Evolutionary conservation across 2,329 filamentous ascomycete genomes (phyloP), one percentile per base, ranked within the genome.

Genomic region (Aphanoascus verrucosus): DNA sequence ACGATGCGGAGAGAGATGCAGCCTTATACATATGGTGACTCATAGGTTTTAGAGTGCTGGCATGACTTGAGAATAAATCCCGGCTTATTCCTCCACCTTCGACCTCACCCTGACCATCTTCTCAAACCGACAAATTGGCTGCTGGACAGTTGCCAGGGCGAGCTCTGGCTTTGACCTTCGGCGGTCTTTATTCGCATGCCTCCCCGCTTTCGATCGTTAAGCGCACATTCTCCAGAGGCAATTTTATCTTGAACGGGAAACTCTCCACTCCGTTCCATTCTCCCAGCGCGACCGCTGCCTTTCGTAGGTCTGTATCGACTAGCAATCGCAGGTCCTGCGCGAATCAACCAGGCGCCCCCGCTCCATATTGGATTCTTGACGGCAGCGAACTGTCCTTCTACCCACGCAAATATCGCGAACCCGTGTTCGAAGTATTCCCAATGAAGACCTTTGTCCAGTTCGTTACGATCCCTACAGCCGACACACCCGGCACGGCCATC

Each of bases 391-490:
- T 53, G 23, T 42, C 43, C 8, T 23, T 49, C 9, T 49, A 53
- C 32, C 51, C 51, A 5, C 15, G 35, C 8, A 41, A 8, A 23
- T 4, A 28, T 28, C 44, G 20, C 14, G 35, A 41, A 35, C 32
- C 15, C 15, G 35, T 38, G 1, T 38, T 32, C 43, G 50, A 49
- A 23, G 38, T 42, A 12, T 17, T 34, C 8, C 54, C 49, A 52
- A 95, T 95, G 90, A 77, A 83, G 61, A 84, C 78, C 65, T 81
- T 75, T 62, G 75, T 90, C 54, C 84, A 94, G 67, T 72, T 97
- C 62, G 68, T 91, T 57, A 85, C 84, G 15, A 86, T 85, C 55
- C 91, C 91, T 12, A 93, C 91, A 60, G 85, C 84, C 55, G 93
- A 98, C 70, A 95, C 89, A 17, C 80, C 84, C 0, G 91, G 91